Conservation (phyloP, 225 moss, liverwort and hornwort species). For the Antitrichia curtipendula region DNA sequence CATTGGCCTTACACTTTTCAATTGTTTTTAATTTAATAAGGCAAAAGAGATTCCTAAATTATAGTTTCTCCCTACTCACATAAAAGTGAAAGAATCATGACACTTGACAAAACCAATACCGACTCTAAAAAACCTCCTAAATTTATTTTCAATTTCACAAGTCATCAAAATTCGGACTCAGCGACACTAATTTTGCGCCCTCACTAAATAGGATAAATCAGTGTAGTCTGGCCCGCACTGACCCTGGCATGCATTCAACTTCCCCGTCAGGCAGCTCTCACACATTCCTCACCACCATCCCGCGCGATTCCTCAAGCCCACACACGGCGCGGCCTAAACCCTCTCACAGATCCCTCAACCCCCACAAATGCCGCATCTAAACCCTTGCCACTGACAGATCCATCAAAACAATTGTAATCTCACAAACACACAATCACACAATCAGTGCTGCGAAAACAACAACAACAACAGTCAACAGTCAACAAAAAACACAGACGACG, state of each 20-base stretch:
- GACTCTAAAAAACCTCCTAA: background rate
- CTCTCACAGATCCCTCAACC: background rate
- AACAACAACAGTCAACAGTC: no score
- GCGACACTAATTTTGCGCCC: background rate
- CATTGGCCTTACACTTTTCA: fast-evolving
- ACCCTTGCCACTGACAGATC: background rate
- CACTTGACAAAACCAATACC: background rate
- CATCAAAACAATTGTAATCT: background rate
- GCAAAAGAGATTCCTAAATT: background rate
- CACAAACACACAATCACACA: background rate
- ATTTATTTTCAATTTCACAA: background rate
- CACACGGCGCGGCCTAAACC: background rate
- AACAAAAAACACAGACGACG: background rate
- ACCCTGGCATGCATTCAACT: background rate
- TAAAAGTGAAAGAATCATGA: background rate
- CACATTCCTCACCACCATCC: background rate
- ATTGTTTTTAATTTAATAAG: background rate
- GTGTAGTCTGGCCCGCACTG: background rate
- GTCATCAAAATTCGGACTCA: background rate
- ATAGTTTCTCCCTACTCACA: background rate
- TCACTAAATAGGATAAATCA: background rate
- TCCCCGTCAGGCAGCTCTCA: background rate
- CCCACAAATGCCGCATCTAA: background rate
- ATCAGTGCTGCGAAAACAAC: background rate
- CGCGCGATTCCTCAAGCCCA: background rate